A percentile compares a stretch with the other conserved stretches of the same genome.
phyloP scores from a whole-genome alignment of 169 alveolate genomes.

The Cryptosporidium meleagridis region DNA sequence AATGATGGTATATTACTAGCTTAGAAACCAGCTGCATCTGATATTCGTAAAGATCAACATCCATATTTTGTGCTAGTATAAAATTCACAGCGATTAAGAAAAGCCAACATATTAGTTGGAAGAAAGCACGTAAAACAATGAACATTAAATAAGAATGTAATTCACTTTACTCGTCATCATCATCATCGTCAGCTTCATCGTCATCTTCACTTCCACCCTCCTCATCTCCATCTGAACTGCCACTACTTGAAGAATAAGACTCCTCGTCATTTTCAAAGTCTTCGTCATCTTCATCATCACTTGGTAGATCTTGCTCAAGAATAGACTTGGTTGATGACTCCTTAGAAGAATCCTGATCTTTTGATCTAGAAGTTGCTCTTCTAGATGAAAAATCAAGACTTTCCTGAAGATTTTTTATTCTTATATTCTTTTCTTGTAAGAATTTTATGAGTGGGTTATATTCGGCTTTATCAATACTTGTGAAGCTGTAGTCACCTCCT shows the following conservation, averaged over 20 bases:
- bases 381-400: slow-evolving; percentile 56
- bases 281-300: slow-evolving; percentile 82
- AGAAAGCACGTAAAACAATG: not conserved
- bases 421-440: slow-evolving; percentile 84
- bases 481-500: slow-evolving; percentile 91
- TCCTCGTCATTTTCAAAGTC: slow-evolving; percentile 80
- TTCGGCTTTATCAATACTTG: slow-evolving; percentile 94
- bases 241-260: slow-evolving; percentile 80
- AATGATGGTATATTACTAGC: not conserved
- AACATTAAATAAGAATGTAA: no score
- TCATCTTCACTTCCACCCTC: slow-evolving; percentile 90
- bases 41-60: not conserved
- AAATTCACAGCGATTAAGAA: no score
- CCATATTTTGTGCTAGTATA: not conserved
- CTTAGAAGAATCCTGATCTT: slow-evolving; percentile 76
- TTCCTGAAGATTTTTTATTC: slow-evolving; percentile 84
- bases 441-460: slow-evolving; percentile 83
- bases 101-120: not conserved
- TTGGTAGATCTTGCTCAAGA: slow-evolving; percentile 82
- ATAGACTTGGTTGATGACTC: slow-evolving; percentile 82
- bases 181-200: slow-evolving; percentile 84
- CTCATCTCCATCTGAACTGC: slow-evolving; percentile 83
- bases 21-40: not conserved
- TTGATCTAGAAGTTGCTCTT: slow-evolving; percentile 76
- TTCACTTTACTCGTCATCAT: slow-evolving; percentile 76